Evolutionary conservation across 768 basidiomycete genomes (phyloP).

Genomic region (Naematelia aurantialba): DNA sequence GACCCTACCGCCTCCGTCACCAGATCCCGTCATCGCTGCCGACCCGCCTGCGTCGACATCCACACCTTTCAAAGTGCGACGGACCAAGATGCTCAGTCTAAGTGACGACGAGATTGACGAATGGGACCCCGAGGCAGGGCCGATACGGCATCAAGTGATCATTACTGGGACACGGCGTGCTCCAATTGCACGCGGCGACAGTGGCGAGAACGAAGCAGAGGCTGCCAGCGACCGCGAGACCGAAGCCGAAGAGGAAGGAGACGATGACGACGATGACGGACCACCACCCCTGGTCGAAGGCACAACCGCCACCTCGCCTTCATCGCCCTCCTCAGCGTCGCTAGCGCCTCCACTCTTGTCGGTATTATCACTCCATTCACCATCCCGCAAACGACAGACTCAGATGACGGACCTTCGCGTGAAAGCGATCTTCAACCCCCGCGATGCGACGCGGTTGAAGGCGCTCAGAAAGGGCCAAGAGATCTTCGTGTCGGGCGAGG

Average conservation of each 20-base stretch:
- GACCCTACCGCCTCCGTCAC: not conserved
- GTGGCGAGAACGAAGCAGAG: slow-evolving; percentile 4
- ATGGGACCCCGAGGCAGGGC: slow-evolving; percentile 24
- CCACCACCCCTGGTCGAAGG: not conserved
- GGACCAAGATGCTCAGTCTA: slow-evolving; percentile 9
- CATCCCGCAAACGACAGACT: slow-evolving; percentile 7
- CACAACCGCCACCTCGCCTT: slow-evolving; percentile 1
- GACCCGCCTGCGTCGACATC: no score
- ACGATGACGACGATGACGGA: slow-evolving; percentile 13
- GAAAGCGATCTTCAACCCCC: slow-evolving; percentile 33
- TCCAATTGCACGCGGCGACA: not conserved
- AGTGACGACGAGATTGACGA: slow-evolving; percentile 35
- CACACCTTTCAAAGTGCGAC: no score
- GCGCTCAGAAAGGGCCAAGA: slow-evolving; percentile 36
- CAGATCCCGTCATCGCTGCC: not conserved
- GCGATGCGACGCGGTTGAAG: slow-evolving; percentile 14
- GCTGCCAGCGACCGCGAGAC: slow-evolving; percentile 1
- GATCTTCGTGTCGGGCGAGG: slow-evolving; percentile 22
- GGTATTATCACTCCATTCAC: slow-evolving; percentile 23
- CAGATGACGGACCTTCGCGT: slow-evolving; percentile 21
- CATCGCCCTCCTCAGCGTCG: slow-evolving; percentile 11
- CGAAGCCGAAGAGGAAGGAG: slow-evolving; percentile 8
- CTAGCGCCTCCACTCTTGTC: slow-evolving; percentile 16
- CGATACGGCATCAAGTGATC: slow-evolving; percentile 17
- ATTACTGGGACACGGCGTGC: slow-evolving; percentile 19